Evolutionary conservation across 2,329 filamentous ascomycete species (phyloP).

Genomic region (Teratosphaeriaceae sp.): DNA sequence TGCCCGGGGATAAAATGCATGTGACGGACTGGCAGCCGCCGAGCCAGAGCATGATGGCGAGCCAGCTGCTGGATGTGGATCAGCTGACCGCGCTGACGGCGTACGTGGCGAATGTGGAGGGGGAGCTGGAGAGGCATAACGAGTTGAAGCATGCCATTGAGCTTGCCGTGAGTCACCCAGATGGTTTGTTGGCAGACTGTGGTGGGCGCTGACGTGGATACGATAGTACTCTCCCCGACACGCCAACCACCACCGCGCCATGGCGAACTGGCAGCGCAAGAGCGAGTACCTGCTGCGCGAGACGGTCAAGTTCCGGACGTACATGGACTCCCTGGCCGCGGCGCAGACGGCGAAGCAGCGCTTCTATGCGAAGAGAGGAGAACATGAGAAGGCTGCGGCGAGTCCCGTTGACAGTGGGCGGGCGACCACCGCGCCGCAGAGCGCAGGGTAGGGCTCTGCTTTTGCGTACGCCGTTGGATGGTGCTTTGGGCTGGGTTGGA

Average conservation of each 20-base stretch:
- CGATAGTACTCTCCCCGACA: constrained; percentile 73
- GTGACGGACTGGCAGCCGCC: constrained; percentile 88
- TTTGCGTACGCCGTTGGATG: background rate
- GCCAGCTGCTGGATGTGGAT: constrained; percentile 68
- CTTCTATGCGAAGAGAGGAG: constrained; percentile 40
- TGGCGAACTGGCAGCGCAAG: constrained; percentile 97
- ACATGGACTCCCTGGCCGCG: constrained; percentile 74
- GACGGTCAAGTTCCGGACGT: constrained; percentile 94
- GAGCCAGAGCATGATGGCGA: constrained; percentile 82
- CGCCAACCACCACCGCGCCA: constrained; percentile 71
- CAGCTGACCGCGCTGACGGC: constrained; percentile 67
- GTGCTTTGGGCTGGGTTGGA: background rate
- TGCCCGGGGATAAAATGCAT: constrained; percentile 76
- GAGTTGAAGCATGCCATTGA: constrained; percentile 81
- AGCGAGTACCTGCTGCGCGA: constrained; percentile 84
- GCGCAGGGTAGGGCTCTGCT: background rate
- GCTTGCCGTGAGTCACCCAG: constrained; percentile 55
- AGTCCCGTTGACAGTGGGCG: constrained; percentile 3
- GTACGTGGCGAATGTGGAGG: constrained; percentile 81
- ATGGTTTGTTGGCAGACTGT: background rate
- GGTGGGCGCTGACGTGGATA: background rate
- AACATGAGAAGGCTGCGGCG: background rate
- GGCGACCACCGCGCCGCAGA: background rate
- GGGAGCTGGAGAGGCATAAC: constrained; percentile 81
- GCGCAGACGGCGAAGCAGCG: constrained; percentile 64